Percentiles rank a stretch among this genome's conserved stretches.
phyloP scores from a whole-genome alignment of 352 stramenopile species.

The Pythium aristosporum region DNA sequence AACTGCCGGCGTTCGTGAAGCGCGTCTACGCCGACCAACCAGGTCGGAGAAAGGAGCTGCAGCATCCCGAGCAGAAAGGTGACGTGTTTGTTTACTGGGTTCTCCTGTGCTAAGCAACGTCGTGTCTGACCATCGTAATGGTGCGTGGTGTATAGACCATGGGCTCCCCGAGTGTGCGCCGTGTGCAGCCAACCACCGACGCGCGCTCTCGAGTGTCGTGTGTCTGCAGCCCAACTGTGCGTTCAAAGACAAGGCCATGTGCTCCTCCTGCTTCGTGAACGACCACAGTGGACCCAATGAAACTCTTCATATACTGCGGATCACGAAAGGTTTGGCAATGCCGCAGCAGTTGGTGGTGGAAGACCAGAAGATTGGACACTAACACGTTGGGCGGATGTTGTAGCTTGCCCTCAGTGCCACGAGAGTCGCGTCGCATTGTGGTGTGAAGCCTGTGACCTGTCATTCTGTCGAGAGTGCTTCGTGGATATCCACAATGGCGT shows the following conservation, averaged over 20 bases:
- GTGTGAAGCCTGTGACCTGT: conserved; percentile 61
- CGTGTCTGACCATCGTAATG: not conserved
- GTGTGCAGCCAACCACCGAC: not conserved
- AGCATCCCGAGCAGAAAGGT: not conserved
- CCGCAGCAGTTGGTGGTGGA: not conserved
- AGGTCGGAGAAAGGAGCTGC: not conserved
- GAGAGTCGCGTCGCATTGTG: conserved; percentile 40
- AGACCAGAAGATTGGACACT: not conserved
- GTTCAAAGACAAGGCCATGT: conserved; percentile 3
- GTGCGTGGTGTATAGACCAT: not conserved
- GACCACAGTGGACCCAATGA: conserved; percentile 2
- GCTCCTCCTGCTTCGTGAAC: conserved; percentile 13
- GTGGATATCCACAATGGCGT: conserved; percentile 46
- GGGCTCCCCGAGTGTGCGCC: not conserved
- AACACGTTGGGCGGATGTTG: not conserved
- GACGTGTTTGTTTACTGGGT: not conserved
- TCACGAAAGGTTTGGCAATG: conserved; percentile 21
- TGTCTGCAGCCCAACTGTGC: conserved; percentile 16
- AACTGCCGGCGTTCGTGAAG: conserved; percentile 17
- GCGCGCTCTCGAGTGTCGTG: conserved; percentile 16
- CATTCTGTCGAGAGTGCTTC: conserved; percentile 64
- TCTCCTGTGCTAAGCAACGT: not conserved
- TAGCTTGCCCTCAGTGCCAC: conserved; percentile 68
- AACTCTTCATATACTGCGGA: conserved; percentile 2
- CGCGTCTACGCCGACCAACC: conserved; percentile 2